Evolutionary conservation across 345 rosid species (phyloP), one percentile per base, ranked within the genome.

Genomic region (Trapa incisa): DNA sequence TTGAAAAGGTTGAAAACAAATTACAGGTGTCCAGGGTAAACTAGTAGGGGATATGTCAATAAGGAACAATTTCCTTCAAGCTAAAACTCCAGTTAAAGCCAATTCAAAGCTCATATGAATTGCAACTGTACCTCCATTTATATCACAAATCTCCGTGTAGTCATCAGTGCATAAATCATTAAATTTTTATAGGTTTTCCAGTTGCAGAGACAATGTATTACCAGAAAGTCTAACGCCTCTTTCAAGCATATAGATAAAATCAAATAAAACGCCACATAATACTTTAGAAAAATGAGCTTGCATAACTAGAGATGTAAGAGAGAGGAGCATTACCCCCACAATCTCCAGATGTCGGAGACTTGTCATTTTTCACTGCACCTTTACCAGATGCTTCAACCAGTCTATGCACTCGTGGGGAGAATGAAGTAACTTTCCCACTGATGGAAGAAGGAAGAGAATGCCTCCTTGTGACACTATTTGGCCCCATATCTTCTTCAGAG

Each of bases 381-480:
- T 83, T 87, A 35, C 81, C 79, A 75, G 86, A 78, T 65, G 81
- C 77, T 71, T 80, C 80, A 47, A 85, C 85, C 52, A 22, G 29
- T 22, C 29, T 22, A 22, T 22, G 29, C 29, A 83, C 89, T 38
- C 85, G 77, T 66, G 91, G 92, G 6, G 29, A 22, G 29, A 22
- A 22, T 58, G 92, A 76, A 79, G 76, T 73, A 60, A 76, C 71
- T 77, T 79, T 86, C 37, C 78, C 85, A 72, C 74, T 80, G 60
- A 72, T 70, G 56, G 84, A 82, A 69, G 87, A 77, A 41, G 96
- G 96, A 74, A 92, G 83, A 73, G 98, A 92, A 78, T 83, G 85
- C 68, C 96, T 82, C 70, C 98, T 72, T 47, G 80, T 79, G 65
- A 72, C 62, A 67, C 80, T 83, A 66, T 78, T 80, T 62, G 75